phyloP scores from a whole-genome alignment of 2,329 filamentous ascomycete genomes.

The Purpureocillium lavendulum region DNA sequence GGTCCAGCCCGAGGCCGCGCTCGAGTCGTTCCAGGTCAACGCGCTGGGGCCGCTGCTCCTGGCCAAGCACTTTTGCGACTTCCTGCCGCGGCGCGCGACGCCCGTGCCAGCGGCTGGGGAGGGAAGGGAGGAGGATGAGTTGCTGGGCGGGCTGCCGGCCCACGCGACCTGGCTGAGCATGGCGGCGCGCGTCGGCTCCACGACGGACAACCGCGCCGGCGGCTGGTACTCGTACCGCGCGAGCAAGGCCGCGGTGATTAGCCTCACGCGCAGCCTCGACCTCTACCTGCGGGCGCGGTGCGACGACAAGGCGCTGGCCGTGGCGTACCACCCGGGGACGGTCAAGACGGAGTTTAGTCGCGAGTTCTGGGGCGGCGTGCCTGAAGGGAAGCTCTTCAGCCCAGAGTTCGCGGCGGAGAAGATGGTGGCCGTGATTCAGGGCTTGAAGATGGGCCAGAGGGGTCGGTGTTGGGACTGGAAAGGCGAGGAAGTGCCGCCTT shows the following conservation, averaged over 20 bases:
- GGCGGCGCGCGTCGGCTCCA: constrained; percentile 70
- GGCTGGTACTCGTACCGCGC: constrained; percentile 80
- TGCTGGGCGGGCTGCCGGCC: constrained; percentile 27
- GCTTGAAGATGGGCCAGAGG: constrained; percentile 41
- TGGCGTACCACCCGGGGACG: constrained; percentile 73
- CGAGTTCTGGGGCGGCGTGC: constrained; percentile 62
- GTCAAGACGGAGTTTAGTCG: constrained; percentile 66
- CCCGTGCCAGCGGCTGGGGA: not conserved
- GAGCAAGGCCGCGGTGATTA: constrained; percentile 67
- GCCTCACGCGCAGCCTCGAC: constrained; percentile 64
- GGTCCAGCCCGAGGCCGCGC: constrained; percentile 50
- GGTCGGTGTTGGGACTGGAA: constrained; percentile 65
- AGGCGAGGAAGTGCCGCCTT: constrained; percentile 54
- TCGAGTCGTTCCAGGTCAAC: constrained; percentile 68
- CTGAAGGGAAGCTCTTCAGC: constrained; percentile 54
- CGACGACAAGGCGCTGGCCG: constrained; percentile 54
- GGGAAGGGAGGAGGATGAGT: not conserved
- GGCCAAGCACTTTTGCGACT: constrained; percentile 64
- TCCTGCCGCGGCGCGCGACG: constrained; percentile 55
- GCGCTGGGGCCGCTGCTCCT: constrained; percentile 66
- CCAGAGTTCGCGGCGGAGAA: constrained; percentile 57
- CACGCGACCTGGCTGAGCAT: constrained; percentile 64
- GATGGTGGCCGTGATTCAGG: constrained; percentile 50
- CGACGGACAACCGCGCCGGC: constrained; percentile 61
- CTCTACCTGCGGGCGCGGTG: constrained; percentile 50